These are phyloP conservation scores for Ceratobasidium sp. DNA, from an alignment of 1,284 basidiomycete species.

Conservation along the genomic window DNA sequence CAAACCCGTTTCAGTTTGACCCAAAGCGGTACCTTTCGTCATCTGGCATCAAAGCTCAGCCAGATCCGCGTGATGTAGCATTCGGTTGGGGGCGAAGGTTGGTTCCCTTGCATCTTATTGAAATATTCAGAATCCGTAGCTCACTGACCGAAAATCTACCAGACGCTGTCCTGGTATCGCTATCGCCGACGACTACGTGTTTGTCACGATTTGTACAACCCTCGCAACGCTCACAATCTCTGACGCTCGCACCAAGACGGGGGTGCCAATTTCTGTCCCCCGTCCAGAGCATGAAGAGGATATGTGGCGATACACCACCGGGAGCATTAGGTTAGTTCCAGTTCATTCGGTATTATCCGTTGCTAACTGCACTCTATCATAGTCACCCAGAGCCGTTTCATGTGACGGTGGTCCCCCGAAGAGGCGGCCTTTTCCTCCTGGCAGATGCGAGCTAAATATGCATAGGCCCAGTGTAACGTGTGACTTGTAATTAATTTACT, in stretches of 20 bases:
- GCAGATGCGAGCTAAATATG: not conserved
- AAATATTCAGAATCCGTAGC: not conserved
- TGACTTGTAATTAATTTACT: too few relatives aligned
- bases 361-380: not conserved
- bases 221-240: constrained; percentile 34
- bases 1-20: constrained; percentile 38
- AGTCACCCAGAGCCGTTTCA: constrained; percentile 43
- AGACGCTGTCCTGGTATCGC: constrained; percentile 43
- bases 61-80: constrained; percentile 36
- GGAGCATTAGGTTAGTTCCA: constrained; percentile 36
- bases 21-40: constrained; percentile 29
- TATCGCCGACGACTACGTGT: constrained; percentile 41
- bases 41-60: not conserved
- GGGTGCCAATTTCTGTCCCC: constrained; percentile 1
- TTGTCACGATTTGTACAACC: constrained; percentile 32
- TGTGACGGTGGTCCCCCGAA: constrained; percentile 11
- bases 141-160: not conserved
- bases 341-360: not conserved
- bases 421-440: not conserved
- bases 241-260: constrained; percentile 21
- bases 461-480: too few relatives aligned
- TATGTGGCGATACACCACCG: constrained; percentile 43
- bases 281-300: constrained; percentile 31
- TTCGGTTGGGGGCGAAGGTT: constrained; percentile 45
- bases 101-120: not conserved